Evolutionary conservation across 169 alveolate species (phyloP).

Genomic region (Cryptosporidium meleagridis): DNA sequence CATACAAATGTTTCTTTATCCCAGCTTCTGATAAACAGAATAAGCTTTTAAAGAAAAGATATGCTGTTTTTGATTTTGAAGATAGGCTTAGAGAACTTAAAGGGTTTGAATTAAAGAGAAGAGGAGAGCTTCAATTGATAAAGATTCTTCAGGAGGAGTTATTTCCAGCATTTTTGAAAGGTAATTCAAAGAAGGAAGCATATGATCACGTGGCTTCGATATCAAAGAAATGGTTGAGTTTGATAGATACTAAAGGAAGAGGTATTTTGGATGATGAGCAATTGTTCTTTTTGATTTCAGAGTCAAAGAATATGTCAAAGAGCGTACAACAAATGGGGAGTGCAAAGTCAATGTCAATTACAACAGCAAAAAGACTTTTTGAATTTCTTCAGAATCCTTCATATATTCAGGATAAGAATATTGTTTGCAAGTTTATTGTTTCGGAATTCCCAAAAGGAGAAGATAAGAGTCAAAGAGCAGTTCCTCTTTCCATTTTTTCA

Average conservation of each 20-base stretch:
- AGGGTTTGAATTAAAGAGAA: conserved; percentile 97
- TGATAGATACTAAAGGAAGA: conserved; percentile 90
- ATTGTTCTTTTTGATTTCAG: conserved; percentile 92
- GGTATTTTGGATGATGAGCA: conserved; percentile 91
- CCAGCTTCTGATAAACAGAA: conserved; percentile 98
- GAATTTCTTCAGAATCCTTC: conserved; percentile 90
- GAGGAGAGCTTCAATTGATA: conserved; percentile 98
- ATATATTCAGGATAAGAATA: conserved; percentile 83
- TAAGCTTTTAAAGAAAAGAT: conserved; percentile 94
- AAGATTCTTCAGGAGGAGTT: conserved; percentile 96
- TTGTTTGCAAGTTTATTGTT: conserved; percentile 91
- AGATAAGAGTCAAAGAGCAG: conserved; percentile 95
- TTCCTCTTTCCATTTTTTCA: conserved; percentile 93
- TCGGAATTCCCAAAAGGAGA: conserved; percentile 93
- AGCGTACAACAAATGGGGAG: conserved; percentile 92
- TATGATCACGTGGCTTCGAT: conserved; percentile 93
- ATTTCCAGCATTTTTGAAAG: conserved; percentile 93
- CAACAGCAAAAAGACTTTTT: conserved; percentile 94
- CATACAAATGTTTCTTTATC: conserved; percentile 96
- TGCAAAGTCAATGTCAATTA: conserved; percentile 92
- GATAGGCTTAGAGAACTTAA: conserved; percentile 94
- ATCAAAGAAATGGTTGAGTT: conserved; percentile 91
- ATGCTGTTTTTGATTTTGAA: conserved; percentile 93
- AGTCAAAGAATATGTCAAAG: conserved; percentile 90
- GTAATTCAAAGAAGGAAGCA: conserved; percentile 93